Conservation (phyloP, 1,139 yeast genomes). For the Saccharomyces hybrid region DNA sequence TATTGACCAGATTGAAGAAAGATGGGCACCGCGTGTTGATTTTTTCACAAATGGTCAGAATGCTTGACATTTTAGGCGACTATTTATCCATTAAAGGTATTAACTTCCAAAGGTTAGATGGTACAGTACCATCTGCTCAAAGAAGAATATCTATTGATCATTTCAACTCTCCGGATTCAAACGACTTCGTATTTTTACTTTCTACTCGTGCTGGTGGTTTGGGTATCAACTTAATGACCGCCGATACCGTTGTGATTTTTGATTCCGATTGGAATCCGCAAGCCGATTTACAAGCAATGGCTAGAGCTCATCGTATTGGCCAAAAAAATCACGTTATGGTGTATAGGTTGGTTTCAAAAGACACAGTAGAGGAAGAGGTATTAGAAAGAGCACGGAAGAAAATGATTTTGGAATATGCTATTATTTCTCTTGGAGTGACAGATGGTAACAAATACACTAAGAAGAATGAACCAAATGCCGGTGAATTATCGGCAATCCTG, state of each 20-base stretch:
- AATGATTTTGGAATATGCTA: constrained; percentile 97
- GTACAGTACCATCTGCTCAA: constrained; percentile 91
- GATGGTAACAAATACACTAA: constrained; percentile 46
- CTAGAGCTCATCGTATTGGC: constrained; percentile 98
- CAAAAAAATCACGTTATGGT: constrained; percentile 97
- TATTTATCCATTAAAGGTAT: constrained; percentile 85
- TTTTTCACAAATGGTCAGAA: constrained; percentile 95
- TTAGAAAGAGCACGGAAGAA: constrained; percentile 93
- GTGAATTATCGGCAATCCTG: constrained; percentile 85
- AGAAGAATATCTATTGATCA: constrained; percentile 94
- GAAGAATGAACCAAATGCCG: constrained; percentile 68
- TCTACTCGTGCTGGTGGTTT: constrained; percentile 98
- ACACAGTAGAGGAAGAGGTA: constrained; percentile 95
- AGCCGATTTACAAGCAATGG: constrained; percentile 99
- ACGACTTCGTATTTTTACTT: constrained; percentile 82
- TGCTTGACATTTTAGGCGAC: constrained; percentile 92
- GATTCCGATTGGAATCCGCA: constrained; percentile 99
- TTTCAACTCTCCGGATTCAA: constrained; percentile 88
- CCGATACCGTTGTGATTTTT: constrained; percentile 94
- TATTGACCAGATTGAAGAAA: constrained; percentile 70
- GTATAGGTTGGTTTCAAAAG: constrained; percentile 91
- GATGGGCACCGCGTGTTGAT: constrained; percentile 96
- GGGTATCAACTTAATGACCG: constrained; percentile 97
- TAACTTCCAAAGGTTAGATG: constrained; percentile 88
- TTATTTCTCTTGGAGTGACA: constrained; percentile 90